These are phyloP conservation scores for Ascochyta koolunga DNA, from an alignment of 2,329 filamentous ascomycete species.

Conservation along the genomic window DNA sequence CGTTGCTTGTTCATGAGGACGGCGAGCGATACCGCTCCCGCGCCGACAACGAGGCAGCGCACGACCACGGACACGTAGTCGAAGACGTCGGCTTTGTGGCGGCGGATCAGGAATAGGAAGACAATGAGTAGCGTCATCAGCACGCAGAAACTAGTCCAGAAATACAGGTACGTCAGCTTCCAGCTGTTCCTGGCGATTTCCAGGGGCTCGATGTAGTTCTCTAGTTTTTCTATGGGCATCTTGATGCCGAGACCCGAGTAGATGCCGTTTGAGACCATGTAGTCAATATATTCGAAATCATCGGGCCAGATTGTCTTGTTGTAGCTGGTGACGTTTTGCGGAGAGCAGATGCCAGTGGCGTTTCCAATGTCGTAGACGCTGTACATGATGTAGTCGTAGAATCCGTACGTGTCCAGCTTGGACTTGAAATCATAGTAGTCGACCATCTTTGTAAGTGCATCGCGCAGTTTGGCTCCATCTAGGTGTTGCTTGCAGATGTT, in stretches of 20 bases:
- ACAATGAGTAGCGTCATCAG: slow-evolving; percentile 45
- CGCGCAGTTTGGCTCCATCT: slow-evolving; percentile 39
- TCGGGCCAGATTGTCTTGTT: slow-evolving; percentile 21
- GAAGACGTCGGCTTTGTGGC: slow-evolving; percentile 49
- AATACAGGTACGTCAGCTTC: slow-evolving; percentile 47
- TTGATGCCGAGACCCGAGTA: slow-evolving; percentile 45
- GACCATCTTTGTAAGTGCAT: slow-evolving; percentile 32
- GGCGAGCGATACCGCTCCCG: slow-evolving; percentile 39
- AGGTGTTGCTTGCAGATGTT: slow-evolving; percentile 46
- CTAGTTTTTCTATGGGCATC: slow-evolving; percentile 36
- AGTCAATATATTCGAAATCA: slow-evolving; percentile 28
- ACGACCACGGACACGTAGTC: slow-evolving; percentile 47
- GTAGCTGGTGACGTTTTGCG: slow-evolving; percentile 24
- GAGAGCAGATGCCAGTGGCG: slow-evolving; percentile 39
- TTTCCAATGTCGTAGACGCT: slow-evolving; percentile 37
- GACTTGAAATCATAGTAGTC: slow-evolving; percentile 40
- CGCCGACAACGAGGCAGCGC: slow-evolving; percentile 33
- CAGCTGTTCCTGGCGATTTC: slow-evolving; percentile 38
- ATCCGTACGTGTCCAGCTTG: slow-evolving; percentile 36
- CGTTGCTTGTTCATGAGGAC: slow-evolving; percentile 31
- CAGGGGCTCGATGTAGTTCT: slow-evolving; percentile 26
- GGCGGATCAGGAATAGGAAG: slow-evolving; percentile 50
- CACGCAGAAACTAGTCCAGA: slow-evolving; percentile 46
- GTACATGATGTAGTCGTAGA: slow-evolving; percentile 16
- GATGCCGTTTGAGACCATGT: slow-evolving; percentile 37